Evolutionary conservation across 345 rosid genomes (phyloP).

Genomic region (Citrus mangshanensis): DNA sequence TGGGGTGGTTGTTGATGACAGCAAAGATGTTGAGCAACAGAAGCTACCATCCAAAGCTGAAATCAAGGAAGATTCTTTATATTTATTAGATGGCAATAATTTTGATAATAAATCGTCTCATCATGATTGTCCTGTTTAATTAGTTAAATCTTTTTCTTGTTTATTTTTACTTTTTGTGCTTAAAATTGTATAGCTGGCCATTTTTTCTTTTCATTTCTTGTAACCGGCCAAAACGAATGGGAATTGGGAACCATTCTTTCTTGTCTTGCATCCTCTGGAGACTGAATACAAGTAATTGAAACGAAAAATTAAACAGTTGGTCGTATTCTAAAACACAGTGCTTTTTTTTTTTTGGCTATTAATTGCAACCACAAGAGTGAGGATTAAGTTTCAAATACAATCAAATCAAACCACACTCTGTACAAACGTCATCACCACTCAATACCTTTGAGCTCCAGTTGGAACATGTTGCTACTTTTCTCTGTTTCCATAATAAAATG

Average conservation of each 20-base stretch:
- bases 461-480: not conserved
- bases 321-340: not conserved
- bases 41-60: slow-evolving; percentile 21
- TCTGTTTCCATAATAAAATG: not conserved
- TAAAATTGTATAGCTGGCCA: slow-evolving; percentile 5
- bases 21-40: slow-evolving; percentile 21
- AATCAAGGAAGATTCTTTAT: slow-evolving; percentile 38
- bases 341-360: not conserved
- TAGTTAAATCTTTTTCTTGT: not conserved
- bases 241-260: not conserved
- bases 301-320: not conserved
- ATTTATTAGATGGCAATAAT: slow-evolving; percentile 24
- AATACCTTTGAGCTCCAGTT: slow-evolving; percentile 1
- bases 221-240: not conserved
- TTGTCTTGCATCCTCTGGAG: not conserved
- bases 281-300: not conserved
- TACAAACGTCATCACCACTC: slow-evolving; percentile 20
- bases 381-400: slow-evolving; percentile 5
- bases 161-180: not conserved
- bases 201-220: not conserved
- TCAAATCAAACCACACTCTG: not conserved
- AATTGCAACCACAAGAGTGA: not conserved
- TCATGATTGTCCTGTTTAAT: slow-evolving; percentile 21
- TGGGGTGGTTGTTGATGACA: slow-evolving; percentile 23
- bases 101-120: slow-evolving; percentile 7